These are phyloP conservation scores for Hortiboletus flavorubellus DNA, from an alignment of 768 basidiomycete species.

Conservation along the genomic window DNA sequence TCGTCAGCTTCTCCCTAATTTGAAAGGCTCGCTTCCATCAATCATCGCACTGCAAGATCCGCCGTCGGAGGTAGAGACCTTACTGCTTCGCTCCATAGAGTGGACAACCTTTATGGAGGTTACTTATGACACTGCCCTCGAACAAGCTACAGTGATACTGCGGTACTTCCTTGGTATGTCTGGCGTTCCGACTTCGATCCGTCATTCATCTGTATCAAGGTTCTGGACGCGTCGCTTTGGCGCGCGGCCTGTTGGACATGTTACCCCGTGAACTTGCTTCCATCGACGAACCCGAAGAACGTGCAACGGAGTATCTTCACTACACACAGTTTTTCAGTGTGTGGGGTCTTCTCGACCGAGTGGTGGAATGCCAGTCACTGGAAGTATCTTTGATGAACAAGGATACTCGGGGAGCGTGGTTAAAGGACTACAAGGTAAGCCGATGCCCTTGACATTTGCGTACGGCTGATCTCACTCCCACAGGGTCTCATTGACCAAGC, in stretches of 20 bases:
- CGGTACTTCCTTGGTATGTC: slow-evolving; percentile 84
- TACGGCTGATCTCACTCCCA: background rate
- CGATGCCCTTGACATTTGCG: background rate
- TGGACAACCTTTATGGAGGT: slow-evolving; percentile 82
- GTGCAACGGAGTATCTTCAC: slow-evolving; percentile 71
- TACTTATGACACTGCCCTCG: slow-evolving; percentile 75
- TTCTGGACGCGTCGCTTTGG: slow-evolving; percentile 70
- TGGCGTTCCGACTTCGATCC: background rate
- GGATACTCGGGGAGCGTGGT: slow-evolving; percentile 58
- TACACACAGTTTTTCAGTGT: slow-evolving; percentile 77
- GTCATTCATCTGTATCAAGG: slow-evolving; percentile 38
- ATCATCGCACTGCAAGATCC: slow-evolving; percentile 55
- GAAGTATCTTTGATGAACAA: slow-evolving; percentile 56
- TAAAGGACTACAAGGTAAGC: slow-evolving; percentile 59
- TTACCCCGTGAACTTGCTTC: slow-evolving; percentile 61
- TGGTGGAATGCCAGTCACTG: slow-evolving; percentile 57
- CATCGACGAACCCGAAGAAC: slow-evolving; percentile 66
- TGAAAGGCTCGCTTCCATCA: slow-evolving; percentile 58
- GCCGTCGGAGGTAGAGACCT: slow-evolving; percentile 53
- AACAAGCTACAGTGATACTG: slow-evolving; percentile 84
- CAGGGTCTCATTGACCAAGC: slow-evolving; percentile 63
- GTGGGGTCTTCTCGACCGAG: slow-evolving; percentile 62
- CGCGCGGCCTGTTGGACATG: slow-evolving; percentile 53
- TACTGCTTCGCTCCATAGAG: slow-evolving; percentile 84
- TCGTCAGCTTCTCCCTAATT: slow-evolving; percentile 46